These are phyloP conservation scores for Perkinsus marinus DNA, from an alignment of 169 alveolate species.

Conservation along the genomic window DNA sequence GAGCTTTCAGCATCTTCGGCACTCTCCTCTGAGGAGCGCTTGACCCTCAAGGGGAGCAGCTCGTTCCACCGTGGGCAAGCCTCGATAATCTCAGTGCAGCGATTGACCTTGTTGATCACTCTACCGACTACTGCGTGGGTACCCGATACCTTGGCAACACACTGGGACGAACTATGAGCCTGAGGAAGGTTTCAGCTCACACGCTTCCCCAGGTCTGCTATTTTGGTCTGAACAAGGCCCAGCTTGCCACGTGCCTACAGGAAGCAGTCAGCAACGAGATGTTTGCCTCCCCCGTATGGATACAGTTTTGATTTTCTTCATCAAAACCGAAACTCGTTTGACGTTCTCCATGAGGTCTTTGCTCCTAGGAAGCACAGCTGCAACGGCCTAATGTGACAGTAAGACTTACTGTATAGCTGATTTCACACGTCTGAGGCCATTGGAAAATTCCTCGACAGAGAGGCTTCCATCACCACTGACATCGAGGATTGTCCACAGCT, in stretches of 20 bases:
- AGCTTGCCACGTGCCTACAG: not conserved
- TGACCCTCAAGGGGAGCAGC: not conserved
- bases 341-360: not conserved
- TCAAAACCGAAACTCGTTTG: not conserved
- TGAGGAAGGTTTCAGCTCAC: not conserved
- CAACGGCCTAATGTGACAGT: not conserved
- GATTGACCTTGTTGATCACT: not conserved
- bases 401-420: not conserved
- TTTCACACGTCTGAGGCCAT: not conserved
- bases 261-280: not conserved
- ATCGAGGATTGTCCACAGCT: not conserved
- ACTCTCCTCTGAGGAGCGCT: not conserved
- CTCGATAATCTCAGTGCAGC: not conserved
- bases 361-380: not conserved
- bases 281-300: not conserved
- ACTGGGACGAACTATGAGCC: not conserved
- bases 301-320: not conserved
- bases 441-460: not conserved
- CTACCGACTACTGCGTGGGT: not conserved
- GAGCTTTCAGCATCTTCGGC: not conserved
- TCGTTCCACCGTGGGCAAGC: not conserved
- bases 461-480: not conserved
- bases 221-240: not conserved
- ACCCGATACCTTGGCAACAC: not conserved
- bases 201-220: not conserved